Evolutionary conservation across 768 basidiomycete species (phyloP).

Genomic region (Nevesoporus exiguus): DNA sequence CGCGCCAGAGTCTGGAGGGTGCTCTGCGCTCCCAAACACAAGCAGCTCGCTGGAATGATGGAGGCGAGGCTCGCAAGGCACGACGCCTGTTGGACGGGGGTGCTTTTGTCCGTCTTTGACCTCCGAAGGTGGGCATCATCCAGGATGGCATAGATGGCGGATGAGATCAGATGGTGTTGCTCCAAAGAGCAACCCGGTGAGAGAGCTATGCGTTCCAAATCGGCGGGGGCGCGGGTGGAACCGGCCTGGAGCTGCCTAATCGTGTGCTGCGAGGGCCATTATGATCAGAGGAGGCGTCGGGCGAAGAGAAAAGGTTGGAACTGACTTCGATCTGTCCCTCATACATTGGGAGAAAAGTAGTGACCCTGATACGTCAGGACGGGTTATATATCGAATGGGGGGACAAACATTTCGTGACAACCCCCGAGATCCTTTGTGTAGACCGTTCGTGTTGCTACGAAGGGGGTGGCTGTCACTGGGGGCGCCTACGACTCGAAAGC

Average conservation of each 20-base stretch:
- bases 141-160: constrained; percentile 20
- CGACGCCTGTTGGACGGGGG: constrained; percentile 21
- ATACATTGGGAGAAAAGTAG: constrained; percentile 9
- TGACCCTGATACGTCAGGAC: not conserved
- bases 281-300: not conserved
- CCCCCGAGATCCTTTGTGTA: not conserved
- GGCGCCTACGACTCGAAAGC: too few relatives aligned
- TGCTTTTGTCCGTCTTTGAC: constrained; percentile 9
- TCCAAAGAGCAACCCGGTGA: constrained; percentile 14
- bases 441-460: not conserved
- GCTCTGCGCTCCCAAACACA: not conserved
- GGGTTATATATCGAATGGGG: constrained; percentile 1
- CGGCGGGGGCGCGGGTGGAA: constrained; percentile 16
- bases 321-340: constrained; percentile 20
- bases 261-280: constrained; percentile 9
- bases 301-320: not conserved
- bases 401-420: too few relatives aligned
- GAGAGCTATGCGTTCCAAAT: constrained; percentile 21
- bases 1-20: constrained; percentile 4
- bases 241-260: constrained; percentile 23
- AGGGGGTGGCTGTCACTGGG: not conserved
- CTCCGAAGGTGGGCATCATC: constrained; percentile 18
- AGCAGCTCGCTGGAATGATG: constrained; percentile 8
- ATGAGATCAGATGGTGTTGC: constrained; percentile 16
- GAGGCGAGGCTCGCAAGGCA: constrained; percentile 17